Percentiles rank a stretch among this genome's conserved stretches.
These are phyloP conservation scores for Phytophthora boehmeriae DNA, from an alignment of 352 stramenopile species.

Conservation along the genomic window DNA sequence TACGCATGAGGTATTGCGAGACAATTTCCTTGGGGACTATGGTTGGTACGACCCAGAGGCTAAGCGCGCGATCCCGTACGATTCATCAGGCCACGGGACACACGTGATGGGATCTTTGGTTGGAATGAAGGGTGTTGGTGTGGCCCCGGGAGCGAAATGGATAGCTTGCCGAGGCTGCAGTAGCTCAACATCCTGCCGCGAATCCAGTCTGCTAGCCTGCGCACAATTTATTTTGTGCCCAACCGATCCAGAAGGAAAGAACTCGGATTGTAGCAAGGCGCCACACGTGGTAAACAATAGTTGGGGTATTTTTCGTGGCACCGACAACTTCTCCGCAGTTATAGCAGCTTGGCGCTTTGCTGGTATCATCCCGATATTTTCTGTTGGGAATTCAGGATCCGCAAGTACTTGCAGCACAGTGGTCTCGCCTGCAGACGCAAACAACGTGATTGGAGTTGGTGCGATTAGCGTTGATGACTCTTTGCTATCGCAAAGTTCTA, in stretches of 20 bases:
- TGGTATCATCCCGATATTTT: slow-evolving; percentile 52
- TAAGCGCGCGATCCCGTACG: slow-evolving; percentile 24
- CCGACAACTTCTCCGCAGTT: slow-evolving; percentile 33
- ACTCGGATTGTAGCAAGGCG: slow-evolving; percentile 46
- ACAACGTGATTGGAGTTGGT: slow-evolving; percentile 47
- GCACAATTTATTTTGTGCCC: slow-evolving; percentile 62
- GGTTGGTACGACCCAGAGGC: slow-evolving; percentile 48
- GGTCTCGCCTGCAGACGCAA: slow-evolving; percentile 36
- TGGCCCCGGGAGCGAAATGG: slow-evolving; percentile 32
- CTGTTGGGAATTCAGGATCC: slow-evolving; percentile 43
- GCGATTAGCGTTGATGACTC: slow-evolving; percentile 28
- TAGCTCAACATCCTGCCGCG: slow-evolving; percentile 22
- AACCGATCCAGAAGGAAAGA: slow-evolving; percentile 38
- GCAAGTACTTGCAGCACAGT: slow-evolving; percentile 29
- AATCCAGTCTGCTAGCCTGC: slow-evolving; percentile 49
- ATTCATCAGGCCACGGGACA: slow-evolving; percentile 35
- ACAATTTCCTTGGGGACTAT: slow-evolving; percentile 24
- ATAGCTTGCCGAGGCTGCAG: slow-evolving; percentile 34
- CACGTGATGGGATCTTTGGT: slow-evolving; percentile 31
- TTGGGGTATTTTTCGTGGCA: slow-evolving; percentile 34
- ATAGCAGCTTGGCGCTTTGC: slow-evolving; percentile 45
- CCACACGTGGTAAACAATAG: slow-evolving; percentile 62
- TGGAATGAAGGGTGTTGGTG: slow-evolving; percentile 27
- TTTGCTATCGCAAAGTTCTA: slow-evolving; percentile 37
- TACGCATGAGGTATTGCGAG: slow-evolving; percentile 39